Conservation (phyloP, 179 eudicot genomes). For the Silene coronaria region DNA sequence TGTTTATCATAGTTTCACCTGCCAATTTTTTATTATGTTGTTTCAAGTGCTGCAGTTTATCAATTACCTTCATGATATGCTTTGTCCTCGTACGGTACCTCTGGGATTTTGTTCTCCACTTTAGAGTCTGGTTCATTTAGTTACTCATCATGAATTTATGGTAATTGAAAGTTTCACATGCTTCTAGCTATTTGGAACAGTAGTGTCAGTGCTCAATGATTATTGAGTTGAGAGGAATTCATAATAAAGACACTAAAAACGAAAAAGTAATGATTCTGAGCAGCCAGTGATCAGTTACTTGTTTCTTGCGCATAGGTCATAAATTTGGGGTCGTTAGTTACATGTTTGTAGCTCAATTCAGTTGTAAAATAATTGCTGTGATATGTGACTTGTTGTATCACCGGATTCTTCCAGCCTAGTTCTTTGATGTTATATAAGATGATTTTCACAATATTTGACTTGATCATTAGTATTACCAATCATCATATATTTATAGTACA, state of each 20-base stretch:
- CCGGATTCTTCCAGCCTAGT: neutral
- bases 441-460: too few species aligned
- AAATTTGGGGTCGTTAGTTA: neutral
- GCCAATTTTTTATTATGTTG: neutral
- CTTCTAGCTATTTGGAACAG: neutral
- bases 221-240: neutral
- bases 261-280: neutral
- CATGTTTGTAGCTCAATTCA: neutral
- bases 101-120: slow-evolving; percentile 4
- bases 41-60: neutral
- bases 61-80: slow-evolving; percentile 2
- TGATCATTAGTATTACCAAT: too few species aligned
- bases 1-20: slow-evolving; percentile 7
- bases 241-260: neutral
- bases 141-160: neutral
- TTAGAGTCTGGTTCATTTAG: neutral
- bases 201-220: too few species aligned
- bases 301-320: neutral
- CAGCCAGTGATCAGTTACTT: neutral
- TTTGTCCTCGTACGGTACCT: neutral
- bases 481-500: too few species aligned
- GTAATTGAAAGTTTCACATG: neutral
- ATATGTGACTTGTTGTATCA: neutral
- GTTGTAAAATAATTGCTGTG: neutral
- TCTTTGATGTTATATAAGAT: too few species aligned